These are phyloP conservation scores for Aegilops speltoides DNA, from an alignment of 176 grass and related monocot species.

Conservation along the genomic window DNA sequence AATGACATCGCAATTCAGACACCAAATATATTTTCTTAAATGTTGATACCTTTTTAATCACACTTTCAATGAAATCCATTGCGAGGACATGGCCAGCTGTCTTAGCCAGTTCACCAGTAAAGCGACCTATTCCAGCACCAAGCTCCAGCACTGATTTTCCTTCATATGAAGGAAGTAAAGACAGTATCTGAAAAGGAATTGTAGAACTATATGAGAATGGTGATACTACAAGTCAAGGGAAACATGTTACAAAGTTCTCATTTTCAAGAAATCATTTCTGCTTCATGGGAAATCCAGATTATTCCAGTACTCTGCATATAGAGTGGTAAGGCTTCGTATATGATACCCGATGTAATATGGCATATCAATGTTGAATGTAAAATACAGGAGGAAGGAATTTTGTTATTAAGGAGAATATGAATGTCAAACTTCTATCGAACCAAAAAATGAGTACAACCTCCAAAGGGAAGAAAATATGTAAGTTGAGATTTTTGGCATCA, in stretches of 20 bases:
- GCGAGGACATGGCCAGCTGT: constrained; percentile 78
- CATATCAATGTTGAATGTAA: not conserved
- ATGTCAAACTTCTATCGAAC: not conserved
- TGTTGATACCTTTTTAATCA: constrained; percentile 80
- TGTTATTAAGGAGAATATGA: not conserved
- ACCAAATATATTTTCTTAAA: constrained; percentile 1
- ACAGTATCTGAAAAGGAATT: constrained; percentile 56
- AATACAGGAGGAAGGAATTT: not conserved
- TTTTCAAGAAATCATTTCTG: not conserved
- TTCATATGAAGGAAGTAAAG: constrained; percentile 80
- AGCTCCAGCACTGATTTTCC: constrained; percentile 93
- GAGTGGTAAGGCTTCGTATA: not conserved
- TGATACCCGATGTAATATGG: not conserved
- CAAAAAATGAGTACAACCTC: not conserved
- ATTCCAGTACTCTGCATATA: not conserved
- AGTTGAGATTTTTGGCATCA: not conserved
- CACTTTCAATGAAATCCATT: constrained; percentile 92
- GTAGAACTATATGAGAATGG: constrained; percentile 4
- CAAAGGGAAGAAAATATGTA: not conserved
- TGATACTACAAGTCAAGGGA: not conserved
- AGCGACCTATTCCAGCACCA: constrained; percentile 93
- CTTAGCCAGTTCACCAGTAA: constrained; percentile 91
- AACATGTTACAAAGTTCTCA: not conserved
- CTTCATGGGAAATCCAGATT: not conserved
- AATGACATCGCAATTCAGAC: not conserved